Base-by-base conservation (phyloP, 495 filamentous ascomycete genomes). In the Parachaetomium inaequale region DNA sequence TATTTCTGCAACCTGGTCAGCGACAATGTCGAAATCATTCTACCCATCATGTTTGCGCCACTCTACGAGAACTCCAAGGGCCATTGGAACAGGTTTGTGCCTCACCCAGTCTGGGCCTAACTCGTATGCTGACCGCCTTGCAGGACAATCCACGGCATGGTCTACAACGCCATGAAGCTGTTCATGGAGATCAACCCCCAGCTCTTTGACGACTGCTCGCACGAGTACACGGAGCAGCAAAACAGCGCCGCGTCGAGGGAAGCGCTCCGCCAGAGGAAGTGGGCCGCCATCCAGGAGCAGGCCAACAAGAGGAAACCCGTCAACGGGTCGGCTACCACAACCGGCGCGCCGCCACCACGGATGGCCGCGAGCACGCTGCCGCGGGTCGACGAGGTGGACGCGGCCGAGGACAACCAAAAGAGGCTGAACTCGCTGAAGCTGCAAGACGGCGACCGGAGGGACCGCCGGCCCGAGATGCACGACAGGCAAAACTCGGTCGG, bases 171-270 rank as follows among this genome's bases (percentile, higher is more conserved):
- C 51, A 99, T 99, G 94, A 99, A 99, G 72, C 87, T 99, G 47
- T 99, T 99, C 76, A 99, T 99, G 94, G 94, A 99, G 75, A 97
- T 99, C 68, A 98, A 99, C 68, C 94, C 94, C 17, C 91, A 96
- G 69, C 87, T 99, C 26, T 99, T 99, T 71, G 94, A 99, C 66
- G 94, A 98, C 69, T 99, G 94, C 77, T 96, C 93, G 7, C 92
- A 96, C 68, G 92, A 96, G 62, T 99, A 98, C 72, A 93, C 92
- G n/a, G 94, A 98, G 71, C 87, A 92, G 63, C 93, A 98, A 75
- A 94, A 92, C 73, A 91, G 84, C 63, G 90, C 91, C 15, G 86
- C 91, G 1, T 81, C 93, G 42, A 83, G 91, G 34, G 85, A 95
- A 69, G 84, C 86, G 63, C 78, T 83, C 43, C 86, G 94, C 58